A percentile compares a stretch with the other conserved stretches of the same genome.
Conservation (phyloP, 75 land plant genomes). For the Cupressus sempervirens region DNA sequence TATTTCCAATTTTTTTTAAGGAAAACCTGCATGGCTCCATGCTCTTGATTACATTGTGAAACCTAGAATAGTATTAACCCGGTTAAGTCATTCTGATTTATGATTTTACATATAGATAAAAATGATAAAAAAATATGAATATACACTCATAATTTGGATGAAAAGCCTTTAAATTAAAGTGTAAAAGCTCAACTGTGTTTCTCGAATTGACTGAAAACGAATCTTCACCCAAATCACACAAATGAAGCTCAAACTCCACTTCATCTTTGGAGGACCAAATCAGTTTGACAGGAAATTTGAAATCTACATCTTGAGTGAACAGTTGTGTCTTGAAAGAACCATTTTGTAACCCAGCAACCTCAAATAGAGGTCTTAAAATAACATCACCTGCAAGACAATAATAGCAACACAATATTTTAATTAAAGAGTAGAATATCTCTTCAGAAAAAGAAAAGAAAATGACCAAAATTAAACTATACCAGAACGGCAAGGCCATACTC, state of each 20-base stretch:
- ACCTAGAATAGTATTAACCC: neutral
- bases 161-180: neutral
- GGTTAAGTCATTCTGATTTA: neutral
- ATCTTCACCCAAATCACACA: neutral
- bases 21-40: neutral
- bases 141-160: neutral
- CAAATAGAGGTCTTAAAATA: conserved; percentile 7
- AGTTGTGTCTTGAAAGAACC: conserved; percentile 8
- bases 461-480: neutral
- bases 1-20: neutral
- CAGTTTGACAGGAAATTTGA: neutral
- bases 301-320: conserved; percentile 1
- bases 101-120: conserved; percentile 4
- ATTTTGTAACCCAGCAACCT: conserved; percentile 4
- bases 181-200: neutral
- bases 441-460: neutral
- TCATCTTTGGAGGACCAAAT: neutral
- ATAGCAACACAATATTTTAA: no score
- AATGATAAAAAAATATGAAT: neutral
- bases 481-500: neutral
- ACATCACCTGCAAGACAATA: conserved; percentile 7
- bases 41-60: neutral
- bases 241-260: neutral
- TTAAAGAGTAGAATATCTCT: neutral
- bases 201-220: neutral